Evolutionary conservation across 441 rosid species (phyloP), one percentile per base, ranked within the genome.

Genomic region (Populus hybrid): DNA sequence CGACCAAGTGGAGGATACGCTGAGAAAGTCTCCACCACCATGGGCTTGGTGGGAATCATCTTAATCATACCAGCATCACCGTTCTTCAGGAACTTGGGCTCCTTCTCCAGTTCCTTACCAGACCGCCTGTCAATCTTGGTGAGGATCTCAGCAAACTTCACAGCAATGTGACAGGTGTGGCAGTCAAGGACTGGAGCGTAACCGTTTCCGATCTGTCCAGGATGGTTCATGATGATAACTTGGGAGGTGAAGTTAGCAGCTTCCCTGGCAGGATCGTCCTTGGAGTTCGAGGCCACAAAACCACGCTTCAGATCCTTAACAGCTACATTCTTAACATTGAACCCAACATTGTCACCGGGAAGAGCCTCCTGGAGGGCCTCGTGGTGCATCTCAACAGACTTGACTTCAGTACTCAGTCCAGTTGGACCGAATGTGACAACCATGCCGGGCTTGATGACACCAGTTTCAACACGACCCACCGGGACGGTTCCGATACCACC

Each of bases 281-380:
- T 91, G 3, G 95, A 91, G 89, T 91, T 91, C 0, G 90, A 87
- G 8, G 98, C 98, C 21, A 93, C 97, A 0, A 1, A 89, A 9
- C 98, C 98, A 77, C 97, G 89, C 89, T 92, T 93, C 2, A 93
- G 87, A 89, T 93, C 97, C 89, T 93, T 91, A 9, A 93, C 97
- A 0, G 94, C 84, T 67, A 93, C 94, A 7, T 93, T 93, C 94
- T 93, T 91, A 9, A 93, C 95, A 0, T 90, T 91, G 85, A 89
- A 91, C 6, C 94, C 94, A 0, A 89, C 94, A 2, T 88, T 89
- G 84, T 89, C 93, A 38, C 94, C 92, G 0, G 91, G 93, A 28
- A 88, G 90, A 0, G 89, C 91, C 82, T 90, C 93, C 10, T 32
- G 75, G 26, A 88, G 90, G 24, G 93, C 83, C 78, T 90, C 94